phyloP scores from a whole-genome alignment of 371 early-diverging fungal species.

The Gilbertella persicaria region DNA sequence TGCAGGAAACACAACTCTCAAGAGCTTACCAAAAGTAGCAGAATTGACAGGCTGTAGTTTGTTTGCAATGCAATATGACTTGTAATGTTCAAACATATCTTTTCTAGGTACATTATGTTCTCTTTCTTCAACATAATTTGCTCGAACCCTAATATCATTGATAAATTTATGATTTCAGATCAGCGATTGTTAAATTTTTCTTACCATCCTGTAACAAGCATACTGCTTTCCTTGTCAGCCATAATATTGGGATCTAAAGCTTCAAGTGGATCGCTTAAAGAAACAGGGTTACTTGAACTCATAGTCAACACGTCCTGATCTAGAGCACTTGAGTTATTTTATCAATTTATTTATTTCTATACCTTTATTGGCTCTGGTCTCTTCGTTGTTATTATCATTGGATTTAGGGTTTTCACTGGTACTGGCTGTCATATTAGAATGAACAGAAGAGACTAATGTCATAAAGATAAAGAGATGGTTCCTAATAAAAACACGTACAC shows the following conservation, averaged over 20 bases:
- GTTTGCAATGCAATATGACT: slow-evolving; percentile 39
- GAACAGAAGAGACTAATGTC: not conserved
- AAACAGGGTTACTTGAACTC: not conserved
- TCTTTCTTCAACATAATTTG: slow-evolving; percentile 55
- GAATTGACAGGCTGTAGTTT: slow-evolving; percentile 61
- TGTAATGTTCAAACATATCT: slow-evolving; percentile 65
- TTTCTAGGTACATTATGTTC: slow-evolving; percentile 62
- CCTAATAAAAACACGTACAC: not conserved
- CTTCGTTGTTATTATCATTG: no score
- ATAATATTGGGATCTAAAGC: slow-evolving; percentile 16
- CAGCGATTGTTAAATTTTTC: slow-evolving; percentile 1
- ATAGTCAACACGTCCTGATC: not conserved
- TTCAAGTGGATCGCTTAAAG: slow-evolving; percentile 1
- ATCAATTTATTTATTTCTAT: no score
- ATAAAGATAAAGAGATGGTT: not conserved
- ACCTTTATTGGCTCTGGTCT: no score
- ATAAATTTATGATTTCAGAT: slow-evolving; percentile 8
- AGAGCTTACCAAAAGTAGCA: slow-evolving; percentile 70
- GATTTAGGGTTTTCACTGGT: no score
- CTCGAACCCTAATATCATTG: slow-evolving; percentile 39
- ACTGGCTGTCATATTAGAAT: no score
- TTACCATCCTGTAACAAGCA: slow-evolving; percentile 30
- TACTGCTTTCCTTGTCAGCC: slow-evolving; percentile 29
- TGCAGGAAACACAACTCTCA: slow-evolving; percentile 62
- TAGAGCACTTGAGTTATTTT: no score